Conservation (phyloP, 345 rosid genomes). For the Anastatica hierochuntica region DNA sequence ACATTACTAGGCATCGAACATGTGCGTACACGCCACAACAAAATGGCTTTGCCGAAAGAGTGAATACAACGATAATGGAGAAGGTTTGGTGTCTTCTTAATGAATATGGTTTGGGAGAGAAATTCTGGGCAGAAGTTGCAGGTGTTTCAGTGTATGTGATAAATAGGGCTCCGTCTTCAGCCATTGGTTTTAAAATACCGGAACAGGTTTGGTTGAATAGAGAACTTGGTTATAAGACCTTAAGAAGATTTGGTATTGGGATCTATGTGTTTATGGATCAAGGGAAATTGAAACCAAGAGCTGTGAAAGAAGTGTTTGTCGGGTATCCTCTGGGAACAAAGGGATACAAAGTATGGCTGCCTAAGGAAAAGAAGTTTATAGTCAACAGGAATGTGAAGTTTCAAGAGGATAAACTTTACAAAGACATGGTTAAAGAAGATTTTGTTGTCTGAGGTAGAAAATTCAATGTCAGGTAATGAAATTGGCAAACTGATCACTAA, state of each 20-base stretch:
- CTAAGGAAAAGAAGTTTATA: not conserved
- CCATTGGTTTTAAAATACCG: not conserved
- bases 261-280: not conserved
- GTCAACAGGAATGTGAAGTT: not conserved
- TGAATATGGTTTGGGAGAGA: not conserved
- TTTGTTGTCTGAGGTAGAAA: no score
- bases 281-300: not conserved
- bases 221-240: not conserved
- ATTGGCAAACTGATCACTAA: no score
- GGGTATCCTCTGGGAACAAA: not conserved
- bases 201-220: not conserved
- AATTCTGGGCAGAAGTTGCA: not conserved
- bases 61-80: not conserved
- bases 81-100: not conserved
- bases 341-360: not conserved
- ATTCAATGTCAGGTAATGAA: no score
- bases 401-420: rapidly evolving
- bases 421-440: not conserved
- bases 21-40: not conserved
- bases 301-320: not conserved
- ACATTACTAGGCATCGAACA: not conserved
- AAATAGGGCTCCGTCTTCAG: not conserved
- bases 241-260: not conserved
- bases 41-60: not conserved
- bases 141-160: not conserved